Evolutionary conservation across 139 green algal genomes (phyloP).

Genomic region (Picochlorum sp.): DNA sequence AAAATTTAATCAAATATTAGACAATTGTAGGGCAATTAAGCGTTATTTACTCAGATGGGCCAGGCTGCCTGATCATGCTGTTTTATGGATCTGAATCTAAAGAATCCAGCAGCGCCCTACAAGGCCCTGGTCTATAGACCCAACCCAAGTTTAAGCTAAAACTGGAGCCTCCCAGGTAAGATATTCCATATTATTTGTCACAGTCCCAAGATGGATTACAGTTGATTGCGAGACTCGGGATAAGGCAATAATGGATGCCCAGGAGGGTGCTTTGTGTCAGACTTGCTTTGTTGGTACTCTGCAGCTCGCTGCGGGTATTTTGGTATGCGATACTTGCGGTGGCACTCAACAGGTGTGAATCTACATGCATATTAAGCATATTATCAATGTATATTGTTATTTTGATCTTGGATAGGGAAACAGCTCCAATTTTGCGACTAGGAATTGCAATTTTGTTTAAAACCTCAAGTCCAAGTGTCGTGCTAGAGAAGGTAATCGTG

Average conservation of each 20-base stretch:
- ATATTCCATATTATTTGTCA: neutral
- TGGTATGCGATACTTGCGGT: slow-evolving; percentile 27
- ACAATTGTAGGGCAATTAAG: too few species aligned
- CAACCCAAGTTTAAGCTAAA: neutral
- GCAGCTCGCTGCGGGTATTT: slow-evolving; percentile 18
- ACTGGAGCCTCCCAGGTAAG: neutral
- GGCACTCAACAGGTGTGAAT: slow-evolving; percentile 7
- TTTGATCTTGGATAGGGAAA: neutral
- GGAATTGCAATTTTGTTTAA: slow-evolving; percentile 24
- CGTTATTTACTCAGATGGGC: too few species aligned
- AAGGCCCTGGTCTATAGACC: neutral
- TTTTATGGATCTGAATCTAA: neutral
- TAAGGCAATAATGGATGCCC: neutral
- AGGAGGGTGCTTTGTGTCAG: slow-evolving; percentile 3
- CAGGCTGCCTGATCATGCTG: neutral
- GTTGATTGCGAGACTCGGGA: too few species aligned
- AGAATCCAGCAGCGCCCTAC: neutral
- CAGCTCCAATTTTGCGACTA: slow-evolving; percentile 19
- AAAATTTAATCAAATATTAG: too few species aligned
- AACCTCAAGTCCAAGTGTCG: neutral
- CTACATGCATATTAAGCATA: neutral
- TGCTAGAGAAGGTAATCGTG: neutral
- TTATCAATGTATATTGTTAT: neutral
- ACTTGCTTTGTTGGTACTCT: slow-evolving; percentile 15
- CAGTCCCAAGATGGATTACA: too few species aligned